phyloP scores from a whole-genome alignment of 1,139 yeast genomes.

The Scheffersomyces parashehatae region DNA sequence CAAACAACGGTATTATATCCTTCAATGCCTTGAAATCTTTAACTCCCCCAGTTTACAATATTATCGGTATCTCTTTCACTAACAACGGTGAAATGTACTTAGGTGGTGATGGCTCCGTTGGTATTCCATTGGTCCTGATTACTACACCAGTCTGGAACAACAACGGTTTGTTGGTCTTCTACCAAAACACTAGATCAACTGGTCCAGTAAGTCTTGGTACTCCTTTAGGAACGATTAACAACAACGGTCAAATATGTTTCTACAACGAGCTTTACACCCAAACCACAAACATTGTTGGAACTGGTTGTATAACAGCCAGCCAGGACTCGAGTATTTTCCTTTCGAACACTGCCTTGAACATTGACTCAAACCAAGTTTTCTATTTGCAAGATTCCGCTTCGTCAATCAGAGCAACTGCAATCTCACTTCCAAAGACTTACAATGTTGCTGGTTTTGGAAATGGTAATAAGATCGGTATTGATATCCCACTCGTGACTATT shows the following conservation, averaged over 20 bases:
- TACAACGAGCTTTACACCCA: conserved; percentile 24
- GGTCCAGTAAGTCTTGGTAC: conserved; percentile 23
- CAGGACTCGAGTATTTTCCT: conserved; percentile 21
- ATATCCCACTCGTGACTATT: conserved; percentile 13
- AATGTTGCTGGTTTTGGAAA: conserved; percentile 34
- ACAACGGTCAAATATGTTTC: conserved; percentile 34
- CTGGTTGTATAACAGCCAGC: conserved; percentile 31
- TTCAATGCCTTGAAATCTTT: conserved; percentile 21
- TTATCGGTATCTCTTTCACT: conserved; percentile 21
- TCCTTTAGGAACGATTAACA: conserved; percentile 19
- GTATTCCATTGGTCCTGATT: conserved; percentile 20
- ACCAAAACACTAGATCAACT: conserved; percentile 18
- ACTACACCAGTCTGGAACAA: conserved; percentile 26
- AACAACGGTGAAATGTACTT: conserved; percentile 32
- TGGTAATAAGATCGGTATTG: conserved; percentile 28
- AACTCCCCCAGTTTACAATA: conserved; percentile 20
- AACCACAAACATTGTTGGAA: conserved; percentile 25
- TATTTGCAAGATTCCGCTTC: conserved; percentile 22
- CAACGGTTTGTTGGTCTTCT: conserved; percentile 25
- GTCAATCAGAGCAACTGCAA: conserved; percentile 18
- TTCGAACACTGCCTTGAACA: conserved; percentile 15
- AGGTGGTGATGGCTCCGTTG: conserved; percentile 23
- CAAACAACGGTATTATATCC: conserved; percentile 24
- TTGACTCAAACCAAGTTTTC: conserved; percentile 22
- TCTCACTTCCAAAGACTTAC: conserved; percentile 19